Conservation (phyloP, 768 basidiomycete genomes). For the Pisolithus orientalis region DNA sequence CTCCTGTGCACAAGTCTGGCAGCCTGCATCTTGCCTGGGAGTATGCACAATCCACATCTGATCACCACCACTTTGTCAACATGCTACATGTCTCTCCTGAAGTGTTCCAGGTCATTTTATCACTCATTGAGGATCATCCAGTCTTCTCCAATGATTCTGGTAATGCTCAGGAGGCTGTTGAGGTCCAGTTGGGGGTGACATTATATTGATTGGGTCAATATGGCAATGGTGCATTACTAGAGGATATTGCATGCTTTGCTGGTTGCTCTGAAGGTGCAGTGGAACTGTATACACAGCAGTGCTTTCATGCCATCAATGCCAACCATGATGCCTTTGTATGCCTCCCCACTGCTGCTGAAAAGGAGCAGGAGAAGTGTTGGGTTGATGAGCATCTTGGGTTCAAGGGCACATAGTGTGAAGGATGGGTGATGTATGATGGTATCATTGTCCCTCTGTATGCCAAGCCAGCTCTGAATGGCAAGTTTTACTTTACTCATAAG, state of each 20-base stretch:
- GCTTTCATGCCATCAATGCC: background rate
- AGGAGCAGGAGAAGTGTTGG: too few species aligned
- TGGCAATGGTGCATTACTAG: conserved; percentile 26
- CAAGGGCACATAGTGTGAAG: too few species aligned
- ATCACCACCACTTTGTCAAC: too few species aligned
- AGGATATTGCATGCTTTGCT: conserved; percentile 25
- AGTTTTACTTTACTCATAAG: conserved; percentile 31
- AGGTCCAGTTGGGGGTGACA: conserved; percentile 22
- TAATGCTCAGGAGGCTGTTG: background rate
- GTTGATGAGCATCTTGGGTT: too few species aligned
- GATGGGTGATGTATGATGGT: too few species aligned
- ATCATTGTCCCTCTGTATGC: too few species aligned
- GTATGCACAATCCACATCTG: too few species aligned
- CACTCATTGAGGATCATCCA: background rate
- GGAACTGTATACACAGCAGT: background rate
- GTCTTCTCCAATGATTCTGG: background rate
- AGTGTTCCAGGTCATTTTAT: background rate
- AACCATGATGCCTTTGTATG: background rate
- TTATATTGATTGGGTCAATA: conserved; percentile 24
- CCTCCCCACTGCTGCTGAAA: background rate
- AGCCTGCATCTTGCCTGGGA: too few species aligned
- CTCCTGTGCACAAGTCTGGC: too few species aligned
- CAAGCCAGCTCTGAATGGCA: conserved; percentile 26
- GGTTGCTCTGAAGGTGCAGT: background rate
- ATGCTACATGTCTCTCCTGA: too few species aligned